phyloP scores from a whole-genome alignment of 1,284 basidiomycete species.

The Ceratobasidium sp. region DNA sequence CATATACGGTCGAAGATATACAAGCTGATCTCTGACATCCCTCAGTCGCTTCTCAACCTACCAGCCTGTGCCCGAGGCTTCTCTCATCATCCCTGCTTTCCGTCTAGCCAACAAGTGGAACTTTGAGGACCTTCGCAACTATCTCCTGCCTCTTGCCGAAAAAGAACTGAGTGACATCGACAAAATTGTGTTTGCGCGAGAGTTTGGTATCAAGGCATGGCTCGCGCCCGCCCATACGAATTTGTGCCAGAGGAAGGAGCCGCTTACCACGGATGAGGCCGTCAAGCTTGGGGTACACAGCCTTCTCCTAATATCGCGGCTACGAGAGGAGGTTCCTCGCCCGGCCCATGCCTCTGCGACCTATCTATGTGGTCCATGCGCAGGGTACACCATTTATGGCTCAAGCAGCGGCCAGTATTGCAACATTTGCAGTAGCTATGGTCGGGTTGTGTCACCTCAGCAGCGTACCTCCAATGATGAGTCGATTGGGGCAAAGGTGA shows the following conservation, averaged over 20 bases:
- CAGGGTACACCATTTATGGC: neutral
- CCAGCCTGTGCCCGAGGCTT: neutral
- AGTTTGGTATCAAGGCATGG: constrained; percentile 54
- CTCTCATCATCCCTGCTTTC: constrained; percentile 19
- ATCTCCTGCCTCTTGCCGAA: constrained; percentile 1
- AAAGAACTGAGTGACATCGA: constrained; percentile 51
- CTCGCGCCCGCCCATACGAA: constrained; percentile 54
- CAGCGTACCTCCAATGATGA: neutral
- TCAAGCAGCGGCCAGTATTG: too few species aligned
- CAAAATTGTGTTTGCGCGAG: constrained; percentile 54
- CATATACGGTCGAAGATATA: neutral
- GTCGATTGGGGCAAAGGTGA: neutral
- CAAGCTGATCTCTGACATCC: neutral
- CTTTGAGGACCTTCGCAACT: constrained; percentile 10
- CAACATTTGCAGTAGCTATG: too few species aligned
- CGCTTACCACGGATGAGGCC: constrained; percentile 54
- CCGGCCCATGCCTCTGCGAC: neutral
- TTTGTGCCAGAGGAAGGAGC: constrained; percentile 52
- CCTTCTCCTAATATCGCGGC: constrained; percentile 12
- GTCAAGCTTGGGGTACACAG: constrained; percentile 51
- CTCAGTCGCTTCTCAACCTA: neutral
- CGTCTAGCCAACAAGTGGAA: constrained; percentile 20
- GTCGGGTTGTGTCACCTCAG: neutral
- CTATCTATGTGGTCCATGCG: neutral
- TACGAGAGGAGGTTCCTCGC: constrained; percentile 20